Conservation (phyloP, 441 rosid species). For the Bruguiera hainesii region DNA sequence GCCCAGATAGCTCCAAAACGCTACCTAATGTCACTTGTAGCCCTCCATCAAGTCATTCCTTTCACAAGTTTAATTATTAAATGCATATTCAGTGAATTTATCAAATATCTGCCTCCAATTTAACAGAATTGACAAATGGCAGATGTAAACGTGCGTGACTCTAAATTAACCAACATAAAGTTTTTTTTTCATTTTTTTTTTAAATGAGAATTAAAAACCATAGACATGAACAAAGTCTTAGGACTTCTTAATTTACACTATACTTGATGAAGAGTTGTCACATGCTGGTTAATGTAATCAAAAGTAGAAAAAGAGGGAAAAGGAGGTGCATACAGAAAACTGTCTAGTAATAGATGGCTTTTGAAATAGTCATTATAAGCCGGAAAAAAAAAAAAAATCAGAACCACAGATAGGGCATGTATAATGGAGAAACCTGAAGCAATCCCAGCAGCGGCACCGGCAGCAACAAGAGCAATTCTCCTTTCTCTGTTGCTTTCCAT, state of each 20-base stretch:
- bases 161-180: no score
- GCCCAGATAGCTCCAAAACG: no score
- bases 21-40: no score
- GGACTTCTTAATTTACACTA: no score
- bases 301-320: not conserved
- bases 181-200: no score
- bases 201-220: no score
- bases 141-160: no score
- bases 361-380: not conserved
- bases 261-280: not conserved
- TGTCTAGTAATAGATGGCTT: not conserved
- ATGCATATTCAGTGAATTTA: not conserved
- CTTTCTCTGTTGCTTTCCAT: conserved; percentile 98
- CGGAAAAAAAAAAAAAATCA: conserved; percentile 1
- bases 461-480: conserved; percentile 88
- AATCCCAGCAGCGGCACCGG: conserved; percentile 98
- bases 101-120: not conserved
- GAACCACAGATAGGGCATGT: not conserved
- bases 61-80: not conserved
- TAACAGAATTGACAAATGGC: no score
- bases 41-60: no score
- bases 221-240: no score
- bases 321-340: conserved; percentile 1
- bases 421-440: conserved; percentile 57
- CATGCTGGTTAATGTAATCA: not conserved